Evolutionary conservation across 2,329 filamentous ascomycete species (phyloP), one percentile per base, ranked within the genome.

Genomic region (Colletotrichum noveboracense): DNA sequence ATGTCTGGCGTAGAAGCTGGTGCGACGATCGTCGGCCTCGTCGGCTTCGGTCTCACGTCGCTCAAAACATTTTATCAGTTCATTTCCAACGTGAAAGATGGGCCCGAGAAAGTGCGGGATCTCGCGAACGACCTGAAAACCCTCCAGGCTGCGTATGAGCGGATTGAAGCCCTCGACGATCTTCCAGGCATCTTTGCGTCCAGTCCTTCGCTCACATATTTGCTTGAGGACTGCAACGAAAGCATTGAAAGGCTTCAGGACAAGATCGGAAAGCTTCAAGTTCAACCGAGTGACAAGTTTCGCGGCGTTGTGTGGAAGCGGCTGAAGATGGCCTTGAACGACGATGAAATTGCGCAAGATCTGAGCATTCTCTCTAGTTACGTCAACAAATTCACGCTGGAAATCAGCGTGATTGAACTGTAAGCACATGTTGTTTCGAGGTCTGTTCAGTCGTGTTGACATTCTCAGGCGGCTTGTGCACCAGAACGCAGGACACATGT

Each of bases 21-120:
- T 1, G 68, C 60, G 5, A 64, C 55, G 2, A 6, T 71, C 30
- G 14, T 71, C 2, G 43, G 32, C 30, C 56, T 71, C 18, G 34
- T 65, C 43, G 60, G 60, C 43, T 65, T 24, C 24, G 60, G 38
- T 2, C 68, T 71, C 7, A 34, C 60, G n/a, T 71, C 68, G 5
- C 21, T 65, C 12, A 65, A 65, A 26, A 48, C 58, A 13, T 32
- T 65, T 4, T 36, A 65, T 32, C 36, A 70, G 14, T 70, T 70
- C 67, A 13, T 71, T 30, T 38, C 68, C 9, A 58, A 30, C 1
- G 18, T 71, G 16, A 56, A 38, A 26, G 43, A 65, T 43, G 68
- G 68, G 0, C 60, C 60, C 5, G 38, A 56, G 5, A 65, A 24
- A 21, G 16, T 56, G 6, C 68, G 12, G 1, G 68, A 71, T 18